Base-by-base conservation (phyloP, 169 alveolate genomes). In the Babesia bigemina region DNA sequence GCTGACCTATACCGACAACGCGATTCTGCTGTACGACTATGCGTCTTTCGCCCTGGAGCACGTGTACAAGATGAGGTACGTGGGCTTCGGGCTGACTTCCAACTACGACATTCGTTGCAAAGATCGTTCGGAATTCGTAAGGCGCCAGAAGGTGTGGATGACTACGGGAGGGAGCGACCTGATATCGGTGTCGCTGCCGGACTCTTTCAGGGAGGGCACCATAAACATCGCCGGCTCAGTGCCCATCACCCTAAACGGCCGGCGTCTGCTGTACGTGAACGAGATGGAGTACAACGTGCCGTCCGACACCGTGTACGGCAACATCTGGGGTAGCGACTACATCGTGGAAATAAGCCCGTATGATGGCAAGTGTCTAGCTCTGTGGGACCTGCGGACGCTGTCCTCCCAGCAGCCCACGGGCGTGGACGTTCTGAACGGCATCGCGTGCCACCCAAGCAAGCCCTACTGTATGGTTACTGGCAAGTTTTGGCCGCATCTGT, bases 71-170 rank as follows among this genome's bases (percentile, higher is more conserved):
- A 52, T 61, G 66, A 71, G 58, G 16, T 58, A 70, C 47, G 65
- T 75, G 52, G 92, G 92, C 2, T 86, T 81, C 62, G 92, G 92
- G 10, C 58, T 86, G 26, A 86, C 92, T 3, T 86, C 92, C 22
- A 86, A 86, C 45, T 50, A 70, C 44, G 79, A 86, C 59, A 50
- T 61, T 24, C 56, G 79, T 8, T 42, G 47, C 13, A 63, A 45
- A 4, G 75, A 66, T 36, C 61, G 50, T 55, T 61, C 21, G 53
- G 58, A 74, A 28, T 86, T 79, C 48, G 81, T 79, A 6, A 52
- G 13, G 22, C 17, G 49, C 62, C 92, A 86, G 56, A 74, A 63
- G 65, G 74, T 86, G 14, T 86, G 89, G 88, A 57, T 84, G 52
- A 86, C 92, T 19, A 59, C 76, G 13, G 92, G 92, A 10, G 87